Evolutionary conservation across 1,284 basidiomycete species (phyloP).

Genomic region (Fistulina hepatica): DNA sequence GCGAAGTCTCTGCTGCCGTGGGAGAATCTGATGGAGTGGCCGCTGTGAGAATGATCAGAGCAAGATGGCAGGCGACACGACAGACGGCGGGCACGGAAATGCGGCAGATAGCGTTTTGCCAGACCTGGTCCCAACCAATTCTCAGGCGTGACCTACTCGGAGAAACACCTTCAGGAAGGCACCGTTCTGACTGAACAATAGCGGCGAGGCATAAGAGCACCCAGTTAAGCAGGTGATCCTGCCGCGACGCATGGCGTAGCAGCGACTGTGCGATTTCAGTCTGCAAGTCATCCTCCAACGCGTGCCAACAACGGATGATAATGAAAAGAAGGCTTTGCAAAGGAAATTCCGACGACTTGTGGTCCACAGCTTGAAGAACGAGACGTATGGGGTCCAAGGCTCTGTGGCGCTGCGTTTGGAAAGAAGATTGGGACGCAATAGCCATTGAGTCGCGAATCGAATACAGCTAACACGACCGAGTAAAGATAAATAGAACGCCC

Average conservation of each 20-base stretch:
- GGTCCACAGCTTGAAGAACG: slow-evolving; percentile 35
- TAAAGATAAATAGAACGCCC: neutral
- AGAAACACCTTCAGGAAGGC: slow-evolving; percentile 6
- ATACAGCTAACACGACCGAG: slow-evolving; percentile 37
- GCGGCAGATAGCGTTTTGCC: slow-evolving; percentile 74
- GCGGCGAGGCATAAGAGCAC: slow-evolving; percentile 68
- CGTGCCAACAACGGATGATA: slow-evolving; percentile 62
- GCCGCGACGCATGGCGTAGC: slow-evolving; percentile 52
- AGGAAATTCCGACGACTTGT: slow-evolving; percentile 33
- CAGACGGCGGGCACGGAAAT: slow-evolving; percentile 53
- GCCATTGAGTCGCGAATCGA: slow-evolving; percentile 47
- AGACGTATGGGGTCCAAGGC: slow-evolving; percentile 49
- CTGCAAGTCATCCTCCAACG: slow-evolving; percentile 47
- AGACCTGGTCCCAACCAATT: slow-evolving; percentile 58
- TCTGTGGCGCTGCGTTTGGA: slow-evolving; percentile 20
- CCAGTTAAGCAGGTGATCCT: slow-evolving; percentile 67
- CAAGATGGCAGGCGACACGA: slow-evolving; percentile 75
- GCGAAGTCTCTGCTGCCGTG: slow-evolving; percentile 8
- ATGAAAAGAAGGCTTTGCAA: slow-evolving; percentile 81
- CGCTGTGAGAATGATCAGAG: slow-evolving; percentile 37
- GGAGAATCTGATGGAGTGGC: slow-evolving; percentile 2
- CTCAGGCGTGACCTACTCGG: slow-evolving; percentile 4
- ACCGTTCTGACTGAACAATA: slow-evolving; percentile 41
- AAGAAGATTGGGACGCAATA: slow-evolving; percentile 26
- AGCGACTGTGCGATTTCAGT: slow-evolving; percentile 44